These are phyloP conservation scores for Teunomyces panamensis DNA, from an alignment of 805 yeast genomes.

Conservation along the genomic window DNA sequence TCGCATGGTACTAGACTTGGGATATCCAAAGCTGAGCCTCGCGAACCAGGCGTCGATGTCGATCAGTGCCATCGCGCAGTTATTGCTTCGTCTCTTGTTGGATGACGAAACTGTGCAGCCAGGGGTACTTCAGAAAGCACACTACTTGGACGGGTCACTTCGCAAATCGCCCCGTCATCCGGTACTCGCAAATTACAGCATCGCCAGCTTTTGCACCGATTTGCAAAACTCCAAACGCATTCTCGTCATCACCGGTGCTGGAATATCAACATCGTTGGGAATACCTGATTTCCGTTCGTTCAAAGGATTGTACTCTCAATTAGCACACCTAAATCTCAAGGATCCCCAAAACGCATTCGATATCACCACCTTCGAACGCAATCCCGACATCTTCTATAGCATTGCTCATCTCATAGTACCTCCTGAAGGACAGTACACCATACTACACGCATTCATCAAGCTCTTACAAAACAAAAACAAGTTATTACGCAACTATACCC, in stretches of 20 bases:
- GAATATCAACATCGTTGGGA: slow-evolving; percentile 85
- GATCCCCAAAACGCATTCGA: slow-evolving; percentile 94
- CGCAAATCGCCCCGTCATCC: background rate
- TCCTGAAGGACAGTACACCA: slow-evolving; percentile 33
- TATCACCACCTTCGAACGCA: slow-evolving; percentile 61
- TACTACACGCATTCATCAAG: slow-evolving; percentile 37
- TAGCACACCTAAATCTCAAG: slow-evolving; percentile 63
- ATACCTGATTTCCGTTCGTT: slow-evolving; percentile 91
- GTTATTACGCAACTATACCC: slow-evolving; percentile 42
- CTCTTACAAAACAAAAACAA: slow-evolving; percentile 36
- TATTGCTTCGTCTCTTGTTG: slow-evolving; percentile 10
- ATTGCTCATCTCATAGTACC: slow-evolving; percentile 85
- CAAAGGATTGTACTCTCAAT: slow-evolving; percentile 75
- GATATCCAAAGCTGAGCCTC: slow-evolving; percentile 11
- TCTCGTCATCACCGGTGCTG: slow-evolving; percentile 86
- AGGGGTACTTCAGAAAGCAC: background rate
- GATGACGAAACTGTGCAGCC: slow-evolving; percentile 6
- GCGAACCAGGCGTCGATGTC: slow-evolving; percentile 5
- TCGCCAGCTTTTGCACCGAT: slow-evolving; percentile 13
- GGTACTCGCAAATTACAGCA: slow-evolving; percentile 5
- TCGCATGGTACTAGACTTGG: slow-evolving; percentile 15
- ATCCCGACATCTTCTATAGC: slow-evolving; percentile 80
- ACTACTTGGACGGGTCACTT: background rate
- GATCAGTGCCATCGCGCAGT: slow-evolving; percentile 8
- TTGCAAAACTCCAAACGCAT: slow-evolving; percentile 39